Evolutionary conservation across 129 eudicot genomes (phyloP).

Genomic region (Tagetes erecta): DNA sequence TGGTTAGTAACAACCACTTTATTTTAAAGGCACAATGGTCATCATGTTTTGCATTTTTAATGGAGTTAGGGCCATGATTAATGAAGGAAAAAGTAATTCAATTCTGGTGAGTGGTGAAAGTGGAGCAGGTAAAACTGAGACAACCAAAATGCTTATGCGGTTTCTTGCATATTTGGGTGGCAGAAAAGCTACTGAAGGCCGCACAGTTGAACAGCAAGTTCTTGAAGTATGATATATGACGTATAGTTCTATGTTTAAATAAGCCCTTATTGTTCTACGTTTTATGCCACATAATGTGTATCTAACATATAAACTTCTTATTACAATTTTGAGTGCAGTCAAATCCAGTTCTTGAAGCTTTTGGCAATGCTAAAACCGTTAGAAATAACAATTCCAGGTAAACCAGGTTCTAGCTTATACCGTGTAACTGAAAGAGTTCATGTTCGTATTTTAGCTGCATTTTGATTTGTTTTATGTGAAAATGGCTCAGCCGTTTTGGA

Average conservation of each 20-base stretch:
- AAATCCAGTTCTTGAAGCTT: constrained; percentile 99
- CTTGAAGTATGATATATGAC: constrained; percentile 81
- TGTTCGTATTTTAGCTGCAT: constrained; percentile 12
- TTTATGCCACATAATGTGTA: neutral
- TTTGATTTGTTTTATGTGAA: constrained; percentile 13
- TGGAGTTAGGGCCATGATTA: constrained; percentile 83
- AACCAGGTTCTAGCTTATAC: neutral
- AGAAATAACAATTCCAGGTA: constrained; percentile 99
- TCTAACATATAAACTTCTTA: constrained; percentile 4
- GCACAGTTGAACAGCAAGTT: constrained; percentile 99
- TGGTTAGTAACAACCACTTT: constrained; percentile 7
- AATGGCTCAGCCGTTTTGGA: constrained; percentile 82
- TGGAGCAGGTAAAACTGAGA: constrained; percentile 99
- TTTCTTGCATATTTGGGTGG: constrained; percentile 98
- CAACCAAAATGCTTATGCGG: constrained; percentile 98
- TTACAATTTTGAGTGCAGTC: constrained; percentile 63
- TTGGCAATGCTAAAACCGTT: constrained; percentile 99
- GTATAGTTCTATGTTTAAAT: constrained; percentile 37
- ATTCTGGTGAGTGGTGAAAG: constrained; percentile 99
- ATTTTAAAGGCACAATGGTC: constrained; percentile 14
- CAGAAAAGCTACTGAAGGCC: constrained; percentile 92
- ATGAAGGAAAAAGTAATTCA: constrained; percentile 91
- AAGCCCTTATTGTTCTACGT: constrained; percentile 12
- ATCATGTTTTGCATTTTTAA: constrained; percentile 11
- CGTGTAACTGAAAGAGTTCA: neutral